Base-by-base conservation (phyloP, 116 monocot genomes). In the Phalaenopsis hybrid region DNA sequence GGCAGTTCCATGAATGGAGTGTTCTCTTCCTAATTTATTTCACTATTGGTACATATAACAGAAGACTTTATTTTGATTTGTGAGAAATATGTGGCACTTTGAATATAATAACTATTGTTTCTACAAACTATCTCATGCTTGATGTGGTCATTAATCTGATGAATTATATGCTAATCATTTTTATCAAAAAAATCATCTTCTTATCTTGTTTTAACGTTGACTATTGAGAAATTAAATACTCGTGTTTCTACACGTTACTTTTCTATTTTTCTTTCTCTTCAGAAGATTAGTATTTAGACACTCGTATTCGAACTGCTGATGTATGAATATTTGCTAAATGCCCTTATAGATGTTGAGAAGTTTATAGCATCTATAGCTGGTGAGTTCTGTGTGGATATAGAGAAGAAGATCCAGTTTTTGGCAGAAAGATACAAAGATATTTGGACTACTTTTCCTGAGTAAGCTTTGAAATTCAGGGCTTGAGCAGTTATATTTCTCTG, bases 391-490 rank as follows among this genome's bases (percentile, higher is more conserved):
- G 52, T 75, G 77, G 90, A 87, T 76, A 90, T 87, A 81, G 89
- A 89, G 57, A 84, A 81, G 28, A 90, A 87, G 43, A 87, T 90
- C 43, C 82, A 84, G 79, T 81, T 73, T 79, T 84, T 93, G 33
- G 73, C 84, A 57, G 76, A 76, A 86, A 88, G 87, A 87, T 93
- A 93, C 57, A 73, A 34, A 79, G 88, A 83, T 58, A 81, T 90
- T 79, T 93, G 90, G 93, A 84, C 84, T 77, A 17, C 46, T 77
- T 33, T 82, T 83, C 51, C 81, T 34, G 20, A 50, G 83, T 90
- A 79, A 83, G 84, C 20, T 82, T 10, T 81, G 33, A 58, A 46
- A 31, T 41, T 68, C 48, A 44, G 45, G 43, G 8, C 50, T 61
- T 51, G 21, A 15, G 31, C 9, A 52, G n/a, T 75, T 46, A 23